phyloP scores from a whole-genome alignment of 208 protist genomes.

The Acanthamoeba triangularis region DNA sequence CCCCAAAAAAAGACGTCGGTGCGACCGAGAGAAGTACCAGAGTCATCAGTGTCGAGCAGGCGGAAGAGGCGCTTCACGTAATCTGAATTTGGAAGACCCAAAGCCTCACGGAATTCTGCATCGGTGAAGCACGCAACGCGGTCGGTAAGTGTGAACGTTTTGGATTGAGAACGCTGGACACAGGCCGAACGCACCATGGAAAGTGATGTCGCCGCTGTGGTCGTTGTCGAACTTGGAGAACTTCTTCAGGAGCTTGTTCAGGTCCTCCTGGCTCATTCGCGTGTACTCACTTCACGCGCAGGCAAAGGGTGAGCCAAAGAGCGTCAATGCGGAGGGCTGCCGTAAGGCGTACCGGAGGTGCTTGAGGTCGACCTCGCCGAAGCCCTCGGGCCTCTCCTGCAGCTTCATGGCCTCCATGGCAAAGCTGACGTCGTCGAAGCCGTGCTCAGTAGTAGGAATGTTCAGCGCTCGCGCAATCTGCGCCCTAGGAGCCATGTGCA shows the following conservation, averaged over 20 bases:
- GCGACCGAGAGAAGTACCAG: not conserved
- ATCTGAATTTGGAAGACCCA: not conserved
- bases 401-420: conserved; percentile 69
- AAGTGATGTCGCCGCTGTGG: conserved; percentile 36
- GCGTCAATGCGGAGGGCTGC: not conserved
- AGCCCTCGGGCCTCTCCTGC: conserved; percentile 55
- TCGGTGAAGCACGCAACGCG: not conserved
- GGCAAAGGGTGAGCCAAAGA: not conserved
- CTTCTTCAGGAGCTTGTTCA: conserved; percentile 55
- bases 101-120: conserved; percentile 37
- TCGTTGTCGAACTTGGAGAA: conserved; percentile 54
- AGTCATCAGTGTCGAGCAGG: conserved; percentile 33
- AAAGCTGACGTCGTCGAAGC: conserved; percentile 53
- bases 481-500: not conserved
- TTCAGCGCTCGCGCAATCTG: conserved; percentile 21
- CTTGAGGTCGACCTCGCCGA: conserved; percentile 56
- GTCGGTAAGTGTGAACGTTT: too few species aligned
- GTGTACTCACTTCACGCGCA: not conserved
- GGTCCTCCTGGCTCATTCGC: not conserved
- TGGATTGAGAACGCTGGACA: not conserved
- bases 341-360: not conserved
- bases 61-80: conserved; percentile 24
- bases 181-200: not conserved
- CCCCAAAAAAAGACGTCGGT: not conserved
- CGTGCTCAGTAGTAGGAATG: conserved; percentile 44